phyloP scores from a whole-genome alignment of 1,284 basidiomycete species.

The Cutaneotrichosporon cyanovorans region DNA sequence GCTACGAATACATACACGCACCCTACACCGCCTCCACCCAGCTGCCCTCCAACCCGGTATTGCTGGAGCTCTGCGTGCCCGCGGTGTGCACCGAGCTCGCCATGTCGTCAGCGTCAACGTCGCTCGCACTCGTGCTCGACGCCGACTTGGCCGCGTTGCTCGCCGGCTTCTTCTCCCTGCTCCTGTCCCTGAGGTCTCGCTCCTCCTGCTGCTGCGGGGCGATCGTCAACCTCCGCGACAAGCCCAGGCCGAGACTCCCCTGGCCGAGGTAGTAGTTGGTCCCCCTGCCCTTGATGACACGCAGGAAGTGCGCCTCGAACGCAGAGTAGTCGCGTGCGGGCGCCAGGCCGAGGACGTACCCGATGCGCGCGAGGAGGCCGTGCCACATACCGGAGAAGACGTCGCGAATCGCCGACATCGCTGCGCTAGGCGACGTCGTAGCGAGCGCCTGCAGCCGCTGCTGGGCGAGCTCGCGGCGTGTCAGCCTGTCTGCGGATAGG shows the following conservation, averaged over 20 bases:
- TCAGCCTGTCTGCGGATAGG: slow-evolving; percentile 23
- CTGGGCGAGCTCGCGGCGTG: slow-evolving; percentile 27
- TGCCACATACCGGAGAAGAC: slow-evolving; percentile 16
- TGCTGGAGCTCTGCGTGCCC: slow-evolving; percentile 21
- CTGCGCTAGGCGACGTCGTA: slow-evolving; percentile 16
- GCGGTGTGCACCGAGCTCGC: slow-evolving; percentile 34
- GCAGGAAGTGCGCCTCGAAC: slow-evolving; percentile 31
- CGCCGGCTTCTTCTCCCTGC: slow-evolving; percentile 15
- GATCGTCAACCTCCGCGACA: slow-evolving; percentile 21
- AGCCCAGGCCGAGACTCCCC: slow-evolving; percentile 18
- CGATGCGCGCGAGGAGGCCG: slow-evolving; percentile 11
- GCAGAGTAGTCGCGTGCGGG: slow-evolving; percentile 24
- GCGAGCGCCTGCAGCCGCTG: slow-evolving; percentile 18
- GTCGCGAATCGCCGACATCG: slow-evolving; percentile 30
- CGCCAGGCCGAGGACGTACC: slow-evolving; percentile 28
- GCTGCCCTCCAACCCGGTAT: slow-evolving; percentile 31
- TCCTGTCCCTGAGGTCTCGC: slow-evolving; percentile 19
- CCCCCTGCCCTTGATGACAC: slow-evolving; percentile 23
- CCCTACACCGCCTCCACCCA: slow-evolving; percentile 22
- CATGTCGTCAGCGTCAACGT: slow-evolving; percentile 38
- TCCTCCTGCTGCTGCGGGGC: slow-evolving; percentile 12
- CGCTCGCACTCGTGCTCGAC: slow-evolving; percentile 7
- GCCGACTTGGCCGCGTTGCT: not conserved
- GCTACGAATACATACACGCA: too few relatives aligned
- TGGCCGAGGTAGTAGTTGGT: slow-evolving; percentile 25